Evolutionary conservation across 1,139 yeast species (phyloP), one percentile per base, ranked within the genome.

Genomic region (Debaryomyces fabryi): DNA sequence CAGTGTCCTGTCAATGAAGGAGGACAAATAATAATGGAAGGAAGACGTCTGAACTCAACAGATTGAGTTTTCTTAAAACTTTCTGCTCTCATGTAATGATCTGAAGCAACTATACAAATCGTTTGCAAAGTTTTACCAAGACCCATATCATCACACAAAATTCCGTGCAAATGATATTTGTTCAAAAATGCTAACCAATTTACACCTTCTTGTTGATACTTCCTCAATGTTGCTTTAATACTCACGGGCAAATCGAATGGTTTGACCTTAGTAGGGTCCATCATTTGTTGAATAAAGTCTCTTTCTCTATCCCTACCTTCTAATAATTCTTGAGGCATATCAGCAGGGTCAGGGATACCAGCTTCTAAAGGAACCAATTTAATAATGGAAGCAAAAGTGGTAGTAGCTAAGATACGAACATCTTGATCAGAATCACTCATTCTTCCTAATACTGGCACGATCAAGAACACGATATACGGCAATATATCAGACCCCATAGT

Each of bases 71-170:
- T 73, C 12, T 69, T 68, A 64, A 76, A 87, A 54, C 83, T 87
- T 56, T 87, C 87, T 12, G 83, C 85, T 60, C 99, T 82, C 55
- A 89, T 63, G 62, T 91, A 89, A 63, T 95, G 99, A 62, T 95
- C 99, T 59, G 97, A 90, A 0, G 99, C 88, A 47, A 95, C 91
- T 55, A 95, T 93, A 71, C 99, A 95, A 61, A 95, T 91, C 0
- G 99, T 92, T 68, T 95, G 99, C 53, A 95, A 76, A 0, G 99
- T 95, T 65, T 95, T 95, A 50, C 99, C 99, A 34, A 95, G 78
- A 10, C 99, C 99, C 99, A 95, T 95, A 82, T 95, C 99, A 68
- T 95, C 99, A 81, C 99, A 93, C 45, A 95, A 74, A 60, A 95
- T 91, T 45, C 99, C 99, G 69, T 95, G 99, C 45, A 95, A 74